Evolutionary conservation across 306 rosid genomes (phyloP).

Genomic region (Vicia villosa): DNA sequence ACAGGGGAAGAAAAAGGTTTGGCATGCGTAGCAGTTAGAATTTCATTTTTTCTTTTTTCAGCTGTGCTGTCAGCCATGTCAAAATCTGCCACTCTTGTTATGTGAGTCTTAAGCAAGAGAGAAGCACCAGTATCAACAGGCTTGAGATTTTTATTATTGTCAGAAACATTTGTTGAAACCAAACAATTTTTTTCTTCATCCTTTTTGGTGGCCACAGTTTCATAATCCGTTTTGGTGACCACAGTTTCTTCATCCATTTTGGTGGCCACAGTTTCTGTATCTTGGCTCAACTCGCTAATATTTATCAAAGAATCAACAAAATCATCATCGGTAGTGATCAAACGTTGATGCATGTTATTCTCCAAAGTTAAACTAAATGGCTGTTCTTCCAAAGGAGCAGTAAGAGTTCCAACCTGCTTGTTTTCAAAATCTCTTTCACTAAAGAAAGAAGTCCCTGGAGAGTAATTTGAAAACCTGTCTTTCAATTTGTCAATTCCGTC

Average conservation of each 20-base stretch:
- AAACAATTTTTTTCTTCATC: constrained; percentile 35
- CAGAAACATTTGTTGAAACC: constrained; percentile 34
- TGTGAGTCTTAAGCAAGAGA: constrained; percentile 40
- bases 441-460: constrained; percentile 49
- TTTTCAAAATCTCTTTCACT: constrained; percentile 35
- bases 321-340: constrained; percentile 40
- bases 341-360: constrained; percentile 37
- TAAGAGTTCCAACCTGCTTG: constrained; percentile 46
- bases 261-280: constrained; percentile 39
- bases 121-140: constrained; percentile 36
- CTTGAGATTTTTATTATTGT: constrained; percentile 32
- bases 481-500: constrained; percentile 62
- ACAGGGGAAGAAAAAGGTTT: constrained; percentile 44
- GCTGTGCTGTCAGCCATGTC: constrained; percentile 29
- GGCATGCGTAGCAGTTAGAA: constrained; percentile 24
- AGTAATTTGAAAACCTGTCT: constrained; percentile 57
- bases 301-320: constrained; percentile 39
- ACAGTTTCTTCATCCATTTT: constrained; percentile 33
- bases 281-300: constrained; percentile 40
- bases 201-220: constrained; percentile 28
- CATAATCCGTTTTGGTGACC: constrained; percentile 40
- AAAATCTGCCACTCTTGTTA: constrained; percentile 42
- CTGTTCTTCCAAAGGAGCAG: constrained; percentile 46
- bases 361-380: constrained; percentile 40
- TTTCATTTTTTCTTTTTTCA: constrained; percentile 31